These are phyloP conservation scores for Leptodermis oblonga DNA, from an alignment of 257 asterid genomes.

Conservation along the genomic window DNA sequence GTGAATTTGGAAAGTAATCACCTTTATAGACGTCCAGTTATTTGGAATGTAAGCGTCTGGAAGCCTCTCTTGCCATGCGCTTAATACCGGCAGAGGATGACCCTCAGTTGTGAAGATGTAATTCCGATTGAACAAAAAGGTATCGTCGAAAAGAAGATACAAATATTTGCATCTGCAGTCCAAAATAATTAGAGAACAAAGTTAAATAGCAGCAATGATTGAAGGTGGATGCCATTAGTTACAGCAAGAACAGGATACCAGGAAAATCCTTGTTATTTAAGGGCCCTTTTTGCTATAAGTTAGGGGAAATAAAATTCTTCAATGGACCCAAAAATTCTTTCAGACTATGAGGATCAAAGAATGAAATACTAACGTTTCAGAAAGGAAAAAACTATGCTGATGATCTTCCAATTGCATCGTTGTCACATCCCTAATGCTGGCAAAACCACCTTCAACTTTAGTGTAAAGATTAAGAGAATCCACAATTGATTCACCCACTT, in stretches of 20 bases:
- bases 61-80: conserved; percentile 90
- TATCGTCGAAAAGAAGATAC: conserved; percentile 84
- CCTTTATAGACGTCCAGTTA: conserved; percentile 76
- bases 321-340: not conserved
- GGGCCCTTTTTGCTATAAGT: not conserved
- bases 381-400: conserved; percentile 96
- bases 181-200: not conserved
- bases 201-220: not conserved
- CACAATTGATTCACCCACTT: conserved; percentile 82
- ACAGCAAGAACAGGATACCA: not conserved
- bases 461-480: conserved; percentile 77
- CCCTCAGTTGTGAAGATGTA: conserved; percentile 96
- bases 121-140: conserved; percentile 60
- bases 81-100: conserved; percentile 81
- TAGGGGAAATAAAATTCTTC: not conserved
- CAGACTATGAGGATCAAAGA: not conserved
- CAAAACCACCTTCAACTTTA: conserved; percentile 92
- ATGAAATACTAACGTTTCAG: conserved; percentile 70
- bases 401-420: conserved; percentile 97
- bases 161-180: conserved; percentile 79
- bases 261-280: not conserved
- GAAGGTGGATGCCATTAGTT: not conserved
- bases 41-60: conserved; percentile 62
- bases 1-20: conserved; percentile 11
- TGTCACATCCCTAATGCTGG: conserved; percentile 89